Evolutionary conservation across 2,329 filamentous ascomycete genomes (phyloP), one percentile per base, ranked within the genome.

Genomic region (Talaromyces piceae): DNA sequence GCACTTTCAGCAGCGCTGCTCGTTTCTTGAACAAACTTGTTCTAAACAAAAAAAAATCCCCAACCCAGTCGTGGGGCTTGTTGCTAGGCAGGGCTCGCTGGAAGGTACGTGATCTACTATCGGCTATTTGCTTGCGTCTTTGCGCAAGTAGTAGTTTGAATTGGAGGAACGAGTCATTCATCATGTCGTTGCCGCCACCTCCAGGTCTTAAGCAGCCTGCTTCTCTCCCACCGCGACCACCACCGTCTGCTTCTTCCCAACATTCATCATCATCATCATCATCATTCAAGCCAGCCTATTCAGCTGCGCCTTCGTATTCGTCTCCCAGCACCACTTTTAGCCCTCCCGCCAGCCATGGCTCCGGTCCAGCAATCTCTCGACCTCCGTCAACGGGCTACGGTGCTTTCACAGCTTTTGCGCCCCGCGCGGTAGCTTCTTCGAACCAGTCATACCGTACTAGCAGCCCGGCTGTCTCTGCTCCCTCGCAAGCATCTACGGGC

Each of bases 101-200:
- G 7, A 69, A 70, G 68, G 68, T 71, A 71, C 68, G 68, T 71
- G 26, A 63, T 64, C 61, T 59, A 58, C 59, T 62, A 61, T 59
- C 62, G 60, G 59, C 59, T 57, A 47, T 55, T 49, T 48, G 41
- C 45, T 45, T 57, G 53, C 57, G 39, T 16, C 37, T 44, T 47
- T 48, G 22, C 41, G 39, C 39, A 28, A 50, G 48, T 41, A 50
- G 48, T 41, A 30, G 44, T 44, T 22, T 54, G 61, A 60, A 56
- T 54, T 62, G 57, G 58, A 64, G 64, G 70, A 65, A 62, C 65
- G 54, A 62, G 59, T 67, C 69, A 63, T 75, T 76, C 75, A 77
- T 76, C 74, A 91, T 91, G 88, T 85, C 87, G 73, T 88, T 88
- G 79, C 85, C 87, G 73, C 85, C 84, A 67, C 86, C 86, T 86